Evolutionary conservation across 805 yeast species (phyloP).

Genomic region (Candida manassasensis): DNA sequence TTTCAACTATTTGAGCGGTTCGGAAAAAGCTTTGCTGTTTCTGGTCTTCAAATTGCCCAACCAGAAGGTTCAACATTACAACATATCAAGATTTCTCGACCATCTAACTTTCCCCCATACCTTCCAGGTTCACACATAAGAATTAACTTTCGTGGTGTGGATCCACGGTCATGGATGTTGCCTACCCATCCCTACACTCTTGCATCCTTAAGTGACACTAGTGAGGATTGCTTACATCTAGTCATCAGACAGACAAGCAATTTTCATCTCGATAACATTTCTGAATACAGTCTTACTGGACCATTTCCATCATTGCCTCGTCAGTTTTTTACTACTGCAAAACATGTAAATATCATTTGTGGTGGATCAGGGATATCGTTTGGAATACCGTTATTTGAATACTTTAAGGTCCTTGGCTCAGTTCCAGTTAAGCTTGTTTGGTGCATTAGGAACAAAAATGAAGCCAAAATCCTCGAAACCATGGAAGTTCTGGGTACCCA

Average conservation of each 20-base stretch:
- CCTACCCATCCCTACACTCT: slow-evolving; percentile 71
- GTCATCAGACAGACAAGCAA: slow-evolving; percentile 39
- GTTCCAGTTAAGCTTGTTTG: slow-evolving; percentile 43
- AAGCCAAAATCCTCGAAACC: slow-evolving; percentile 43
- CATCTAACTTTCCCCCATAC: slow-evolving; percentile 18
- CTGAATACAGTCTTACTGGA: slow-evolving; percentile 15
- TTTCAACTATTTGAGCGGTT: slow-evolving; percentile 36
- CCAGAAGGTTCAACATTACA: slow-evolving; percentile 14
- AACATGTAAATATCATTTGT: slow-evolving; percentile 49
- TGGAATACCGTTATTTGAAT: slow-evolving; percentile 49
- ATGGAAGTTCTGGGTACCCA: slow-evolving; percentile 27
- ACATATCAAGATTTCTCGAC: slow-evolving; percentile 17
- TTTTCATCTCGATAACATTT: slow-evolving; percentile 10
- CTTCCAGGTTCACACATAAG: slow-evolving; percentile 59
- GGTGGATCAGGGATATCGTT: slow-evolving; percentile 76
- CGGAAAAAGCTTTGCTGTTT: slow-evolving; percentile 10
- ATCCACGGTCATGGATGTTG: slow-evolving; percentile 32
- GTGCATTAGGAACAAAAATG: slow-evolving; percentile 46
- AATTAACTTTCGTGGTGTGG: slow-evolving; percentile 32
- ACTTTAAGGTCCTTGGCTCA: slow-evolving; percentile 24
- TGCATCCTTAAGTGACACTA: slow-evolving; percentile 40
- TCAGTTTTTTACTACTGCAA: slow-evolving; percentile 44
- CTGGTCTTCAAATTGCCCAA: slow-evolving; percentile 14
- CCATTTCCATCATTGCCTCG: slow-evolving; percentile 43
- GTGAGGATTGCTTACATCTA: slow-evolving; percentile 29